phyloP scores from a whole-genome alignment of 345 rosid species.

The Syzygium jambos region DNA sequence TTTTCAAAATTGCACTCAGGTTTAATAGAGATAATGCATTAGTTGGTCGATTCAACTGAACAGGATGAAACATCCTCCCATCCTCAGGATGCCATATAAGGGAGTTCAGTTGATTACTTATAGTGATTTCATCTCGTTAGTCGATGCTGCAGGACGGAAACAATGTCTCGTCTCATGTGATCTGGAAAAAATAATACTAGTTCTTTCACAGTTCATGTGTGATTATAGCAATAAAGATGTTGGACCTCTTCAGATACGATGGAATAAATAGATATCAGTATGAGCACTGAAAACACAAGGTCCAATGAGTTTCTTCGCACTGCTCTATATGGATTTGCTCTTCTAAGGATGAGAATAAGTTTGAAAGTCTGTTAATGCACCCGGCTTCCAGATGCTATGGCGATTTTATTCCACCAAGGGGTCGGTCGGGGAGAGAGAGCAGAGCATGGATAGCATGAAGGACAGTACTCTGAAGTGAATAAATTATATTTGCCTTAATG shows the following conservation, averaged over 20 bases:
- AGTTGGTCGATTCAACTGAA: neutral
- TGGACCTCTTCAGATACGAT: neutral
- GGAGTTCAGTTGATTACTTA: neutral
- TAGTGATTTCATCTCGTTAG: neutral
- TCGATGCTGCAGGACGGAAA: neutral
- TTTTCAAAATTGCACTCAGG: neutral
- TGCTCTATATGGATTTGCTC: neutral
- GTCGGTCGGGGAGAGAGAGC: neutral
- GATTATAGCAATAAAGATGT: neutral
- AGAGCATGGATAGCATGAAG: neutral
- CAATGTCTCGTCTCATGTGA: neutral
- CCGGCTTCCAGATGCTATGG: neutral
- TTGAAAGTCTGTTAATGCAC: neutral
- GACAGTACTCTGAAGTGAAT: neutral
- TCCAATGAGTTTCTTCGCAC: neutral
- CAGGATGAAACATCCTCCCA: neutral
- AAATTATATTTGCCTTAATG: neutral
- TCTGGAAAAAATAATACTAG: neutral
- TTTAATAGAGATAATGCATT: neutral
- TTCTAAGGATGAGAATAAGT: neutral
- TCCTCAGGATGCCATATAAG: neutral
- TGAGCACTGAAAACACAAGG: neutral
- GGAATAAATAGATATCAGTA: neutral
- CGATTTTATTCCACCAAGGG: neutral
- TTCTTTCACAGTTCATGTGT: neutral